These are phyloP conservation scores for Colletotrichum higginsianum DNA, from an alignment of 2,329 filamentous ascomycete species.

Conservation along the genomic window DNA sequence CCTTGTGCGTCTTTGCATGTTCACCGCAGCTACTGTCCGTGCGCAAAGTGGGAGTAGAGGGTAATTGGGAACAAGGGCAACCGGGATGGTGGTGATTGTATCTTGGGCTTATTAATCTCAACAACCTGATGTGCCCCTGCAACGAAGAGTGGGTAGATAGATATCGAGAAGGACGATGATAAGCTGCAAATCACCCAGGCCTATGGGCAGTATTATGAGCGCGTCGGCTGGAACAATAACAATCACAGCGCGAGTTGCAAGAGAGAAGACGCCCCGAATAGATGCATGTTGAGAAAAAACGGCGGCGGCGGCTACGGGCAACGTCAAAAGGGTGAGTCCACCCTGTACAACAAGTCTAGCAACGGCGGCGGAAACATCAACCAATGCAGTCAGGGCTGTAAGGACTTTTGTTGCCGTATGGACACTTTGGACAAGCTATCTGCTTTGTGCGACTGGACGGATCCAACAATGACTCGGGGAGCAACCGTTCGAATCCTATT, in stretches of 20 bases:
- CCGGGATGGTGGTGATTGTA: neutral
- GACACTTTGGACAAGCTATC: too few relatives aligned
- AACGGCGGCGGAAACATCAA: too few relatives aligned
- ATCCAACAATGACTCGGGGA: neutral
- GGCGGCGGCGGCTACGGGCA: too few relatives aligned
- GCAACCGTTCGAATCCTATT: neutral
- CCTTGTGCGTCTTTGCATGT: conserved; percentile 27
- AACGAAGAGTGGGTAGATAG: neutral
- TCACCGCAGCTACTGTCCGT: conserved; percentile 18
- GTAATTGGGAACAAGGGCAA: conserved; percentile 45
- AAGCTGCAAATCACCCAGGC: neutral
- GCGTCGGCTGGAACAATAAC: neutral
- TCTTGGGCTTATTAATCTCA: neutral
- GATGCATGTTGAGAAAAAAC: too few relatives aligned
- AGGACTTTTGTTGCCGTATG: too few relatives aligned
- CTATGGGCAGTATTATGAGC: neutral
- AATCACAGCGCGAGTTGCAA: neutral
- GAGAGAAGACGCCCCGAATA: too few relatives aligned
- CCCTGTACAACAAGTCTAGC: too few relatives aligned
- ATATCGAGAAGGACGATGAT: neutral
- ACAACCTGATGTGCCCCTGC: neutral
- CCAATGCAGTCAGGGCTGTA: too few relatives aligned
- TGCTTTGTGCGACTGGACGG: too few relatives aligned
- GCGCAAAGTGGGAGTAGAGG: conserved; percentile 5
- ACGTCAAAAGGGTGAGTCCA: too few relatives aligned